A percentile compares a stretch with the other conserved stretches of the same genome.
Evolutionary conservation across 2,329 filamentous ascomycete species (phyloP).

Genomic region (Diaporthe sp.): DNA sequence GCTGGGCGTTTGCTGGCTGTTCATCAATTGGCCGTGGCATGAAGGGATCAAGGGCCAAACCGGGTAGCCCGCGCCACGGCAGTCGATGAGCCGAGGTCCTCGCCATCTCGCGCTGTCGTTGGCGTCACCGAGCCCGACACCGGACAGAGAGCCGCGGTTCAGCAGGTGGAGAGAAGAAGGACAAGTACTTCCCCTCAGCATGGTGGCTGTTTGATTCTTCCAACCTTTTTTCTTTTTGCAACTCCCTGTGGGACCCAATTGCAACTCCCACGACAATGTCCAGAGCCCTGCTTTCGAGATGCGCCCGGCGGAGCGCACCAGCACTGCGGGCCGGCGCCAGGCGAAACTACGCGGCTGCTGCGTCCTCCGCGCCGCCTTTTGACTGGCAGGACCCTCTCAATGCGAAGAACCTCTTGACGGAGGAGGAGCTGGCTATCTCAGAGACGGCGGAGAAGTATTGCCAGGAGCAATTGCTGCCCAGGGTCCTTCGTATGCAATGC

Average conservation of each 20-base stretch:
- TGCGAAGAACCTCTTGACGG: slow-evolving; percentile 81
- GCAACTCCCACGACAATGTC: slow-evolving; percentile 33
- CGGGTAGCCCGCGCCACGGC: slow-evolving; percentile 12
- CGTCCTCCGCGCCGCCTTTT: slow-evolving; percentile 63
- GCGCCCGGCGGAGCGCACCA: slow-evolving; percentile 31
- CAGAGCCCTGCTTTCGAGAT: slow-evolving; percentile 34
- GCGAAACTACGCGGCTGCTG: slow-evolving; percentile 43
- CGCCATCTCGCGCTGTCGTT: not conserved
- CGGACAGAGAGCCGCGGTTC: slow-evolving; percentile 19
- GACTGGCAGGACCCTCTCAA: slow-evolving; percentile 93
- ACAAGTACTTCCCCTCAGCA: not conserved
- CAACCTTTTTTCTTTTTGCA: not conserved
- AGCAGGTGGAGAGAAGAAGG: slow-evolving; percentile 14
- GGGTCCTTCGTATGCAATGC: slow-evolving; percentile 79
- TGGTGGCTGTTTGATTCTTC: not conserved
- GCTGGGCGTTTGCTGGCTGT: not conserved
- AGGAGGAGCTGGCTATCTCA: slow-evolving; percentile 90
- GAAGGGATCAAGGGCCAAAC: slow-evolving; percentile 12
- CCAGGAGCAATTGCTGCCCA: slow-evolving; percentile 87
- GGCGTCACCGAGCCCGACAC: slow-evolving; percentile 32
- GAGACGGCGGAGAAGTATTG: slow-evolving; percentile 95
- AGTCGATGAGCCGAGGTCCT: slow-evolving; percentile 27
- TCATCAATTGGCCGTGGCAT: not conserved
- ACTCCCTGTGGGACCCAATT: slow-evolving; percentile 24
- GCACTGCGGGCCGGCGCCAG: slow-evolving; percentile 34